Evolutionary conservation across 139 green algal genomes (phyloP), one percentile per base, ranked within the genome.

Genomic region (Haematococcus sp.): DNA sequence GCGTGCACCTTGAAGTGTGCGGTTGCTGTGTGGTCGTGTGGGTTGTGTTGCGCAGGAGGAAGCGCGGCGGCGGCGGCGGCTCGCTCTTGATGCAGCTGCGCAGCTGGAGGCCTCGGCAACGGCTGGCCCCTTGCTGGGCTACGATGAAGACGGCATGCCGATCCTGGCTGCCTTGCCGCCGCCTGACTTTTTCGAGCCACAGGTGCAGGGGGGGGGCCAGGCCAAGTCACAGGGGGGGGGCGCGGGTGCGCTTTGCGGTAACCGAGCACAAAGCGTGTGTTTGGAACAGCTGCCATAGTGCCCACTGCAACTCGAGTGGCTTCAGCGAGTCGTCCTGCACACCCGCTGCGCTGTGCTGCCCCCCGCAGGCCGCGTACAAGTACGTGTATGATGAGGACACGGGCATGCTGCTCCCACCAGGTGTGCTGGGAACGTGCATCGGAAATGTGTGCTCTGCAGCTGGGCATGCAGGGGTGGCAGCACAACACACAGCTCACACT

Each of bases 351-450:
- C n/a, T n/a, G n/a, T 63, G 44, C 66, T 73, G 22, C 44, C 58
- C 55, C 4, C 46, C 44, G 28, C 67, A 73, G 49, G 55, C 35
- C 23, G 31, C 31, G 2, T 59, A 55, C 30, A 78, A 81, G 67
- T 82, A 78, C 40, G 19, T 61, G 19, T 85, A 80, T 58, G 67
- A 85, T 60, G 71, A 82, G 60, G 75, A 81, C 43, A 81, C 80
- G 0, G 80, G 80, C 80, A 74, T 85, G 75, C 67, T 85, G 22
- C n/a, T 54, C 2, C 52, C 52, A 0, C 68, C 60, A 61, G 68
- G 78, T 84, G 34, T n/a, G 61, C 1, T 23, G 2, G 25, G 43
- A 34, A 4, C n/a, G n/a, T n/a, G n/a, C n/a, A n/a, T n/a, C n/a
- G n/a, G n/a, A n/a, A n/a, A n/a, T n/a, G n/a, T n/a, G n/a, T n/a